Evolutionary conservation across 1,284 basidiomycete genomes (phyloP).

Genomic region (Porogramme epimiltina): DNA sequence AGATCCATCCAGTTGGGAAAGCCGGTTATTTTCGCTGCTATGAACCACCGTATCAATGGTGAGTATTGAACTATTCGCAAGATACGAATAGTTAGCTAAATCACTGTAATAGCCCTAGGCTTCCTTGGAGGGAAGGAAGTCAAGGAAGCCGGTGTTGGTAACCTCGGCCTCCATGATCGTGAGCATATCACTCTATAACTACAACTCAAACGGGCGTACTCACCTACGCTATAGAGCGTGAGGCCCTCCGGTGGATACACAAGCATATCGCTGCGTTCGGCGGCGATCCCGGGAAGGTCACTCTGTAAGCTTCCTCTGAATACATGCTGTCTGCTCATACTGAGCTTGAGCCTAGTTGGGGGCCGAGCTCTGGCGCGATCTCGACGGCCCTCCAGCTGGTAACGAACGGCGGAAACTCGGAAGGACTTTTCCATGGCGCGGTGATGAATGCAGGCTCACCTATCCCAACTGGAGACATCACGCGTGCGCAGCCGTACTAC

Average conservation of each 20-base stretch:
- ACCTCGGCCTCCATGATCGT: slow-evolving; percentile 3
- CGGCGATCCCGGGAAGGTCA: slow-evolving; percentile 60
- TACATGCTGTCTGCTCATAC: too few relatives aligned
- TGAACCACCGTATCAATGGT: background rate
- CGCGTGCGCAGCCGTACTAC: slow-evolving; percentile 34
- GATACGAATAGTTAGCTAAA: background rate
- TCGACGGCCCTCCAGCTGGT: slow-evolving; percentile 37
- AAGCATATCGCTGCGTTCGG: slow-evolving; percentile 56
- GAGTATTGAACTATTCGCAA: background rate
- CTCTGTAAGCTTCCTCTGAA: slow-evolving; percentile 44
- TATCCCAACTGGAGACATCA: slow-evolving; percentile 31
- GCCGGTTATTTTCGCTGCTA: background rate
- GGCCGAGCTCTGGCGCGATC: slow-evolving; percentile 42
- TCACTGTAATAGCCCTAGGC: slow-evolving; percentile 35
- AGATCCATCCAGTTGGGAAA: background rate
- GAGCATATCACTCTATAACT: background rate
- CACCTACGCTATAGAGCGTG: slow-evolving; percentile 12
- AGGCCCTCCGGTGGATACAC: slow-evolving; percentile 41
- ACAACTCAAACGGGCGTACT: background rate
- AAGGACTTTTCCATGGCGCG: slow-evolving; percentile 37
- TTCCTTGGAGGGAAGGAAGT: slow-evolving; percentile 50
- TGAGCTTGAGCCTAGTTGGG: too few relatives aligned
- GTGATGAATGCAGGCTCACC: slow-evolving; percentile 41
- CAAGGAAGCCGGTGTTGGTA: slow-evolving; percentile 38
- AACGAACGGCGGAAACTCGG: slow-evolving; percentile 33